A percentile compares a stretch with the other conserved stretches of the same genome.
Evolutionary conservation across 352 stramenopile genomes (phyloP).

Genomic region (Thalassiosira hispida): DNA sequence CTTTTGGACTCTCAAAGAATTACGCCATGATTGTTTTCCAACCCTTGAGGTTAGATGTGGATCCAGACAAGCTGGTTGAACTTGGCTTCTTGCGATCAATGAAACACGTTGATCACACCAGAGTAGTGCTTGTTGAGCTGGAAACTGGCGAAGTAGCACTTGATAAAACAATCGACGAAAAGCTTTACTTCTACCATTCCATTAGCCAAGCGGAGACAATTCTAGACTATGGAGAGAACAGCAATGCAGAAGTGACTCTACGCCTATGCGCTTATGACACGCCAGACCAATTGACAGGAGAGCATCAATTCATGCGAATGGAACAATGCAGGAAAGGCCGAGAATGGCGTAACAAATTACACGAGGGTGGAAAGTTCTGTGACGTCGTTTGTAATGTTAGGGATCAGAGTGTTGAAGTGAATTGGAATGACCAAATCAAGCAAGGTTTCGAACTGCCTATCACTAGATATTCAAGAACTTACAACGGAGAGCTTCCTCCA

Average conservation of each 20-base stretch:
- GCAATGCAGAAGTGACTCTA: constrained; percentile 9
- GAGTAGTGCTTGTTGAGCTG: constrained; percentile 42
- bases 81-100: constrained; percentile 39
- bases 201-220: constrained; percentile 36
- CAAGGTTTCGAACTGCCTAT: constrained; percentile 58
- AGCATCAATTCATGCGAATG: constrained; percentile 56
- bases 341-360: constrained; percentile 37
- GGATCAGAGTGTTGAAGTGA: constrained; percentile 17
- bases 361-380: constrained; percentile 46
- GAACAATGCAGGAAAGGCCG: constrained; percentile 28
- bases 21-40: constrained; percentile 44
- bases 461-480: constrained; percentile 37
- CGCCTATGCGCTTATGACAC: constrained; percentile 48
- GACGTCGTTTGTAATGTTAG: constrained; percentile 44
- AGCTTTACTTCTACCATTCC: constrained; percentile 55
- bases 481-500: not conserved
- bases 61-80: constrained; percentile 10
- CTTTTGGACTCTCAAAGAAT: constrained; percentile 40
- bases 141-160: constrained; percentile 23
- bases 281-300: constrained; percentile 40
- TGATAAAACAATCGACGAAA: constrained; percentile 40
- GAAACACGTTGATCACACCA: constrained; percentile 28
- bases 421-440: constrained; percentile 35
- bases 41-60: constrained; percentile 30
- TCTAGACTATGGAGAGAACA: not conserved